Percentiles rank a stretch among this genome's conserved stretches.
Conservation (phyloP, 2,329 filamentous ascomycete species). For the Neonectria ditissima region DNA sequence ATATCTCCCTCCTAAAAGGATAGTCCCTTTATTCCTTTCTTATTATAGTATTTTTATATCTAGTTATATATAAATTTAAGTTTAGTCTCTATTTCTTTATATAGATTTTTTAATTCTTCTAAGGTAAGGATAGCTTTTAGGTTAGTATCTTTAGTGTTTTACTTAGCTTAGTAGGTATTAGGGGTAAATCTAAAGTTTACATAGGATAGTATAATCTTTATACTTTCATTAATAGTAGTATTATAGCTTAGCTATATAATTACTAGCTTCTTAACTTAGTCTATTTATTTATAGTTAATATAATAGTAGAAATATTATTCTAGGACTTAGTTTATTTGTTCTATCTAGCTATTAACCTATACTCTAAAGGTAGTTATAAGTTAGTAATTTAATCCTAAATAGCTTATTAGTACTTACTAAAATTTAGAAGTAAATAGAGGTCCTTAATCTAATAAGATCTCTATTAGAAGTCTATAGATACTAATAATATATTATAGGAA, state of each 20-base stretch:
- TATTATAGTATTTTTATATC: conserved; percentile 31
- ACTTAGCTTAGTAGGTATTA: neutral
- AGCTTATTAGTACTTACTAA: conserved; percentile 21
- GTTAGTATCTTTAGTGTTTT: conserved; percentile 1
- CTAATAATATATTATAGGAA: conserved; percentile 20
- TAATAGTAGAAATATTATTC: conserved; percentile 20
- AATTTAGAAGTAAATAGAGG: conserved; percentile 15
- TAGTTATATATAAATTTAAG: conserved; percentile 8
- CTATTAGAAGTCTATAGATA: conserved; percentile 14
- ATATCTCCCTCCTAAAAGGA: conserved; percentile 30
- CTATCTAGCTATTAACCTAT: conserved; percentile 12
- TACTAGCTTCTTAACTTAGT: conserved; percentile 13
- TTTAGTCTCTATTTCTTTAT: conserved; percentile 11
- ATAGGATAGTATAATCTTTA: conserved; percentile 15
- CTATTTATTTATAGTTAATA: conserved; percentile 19
- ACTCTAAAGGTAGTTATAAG: neutral
- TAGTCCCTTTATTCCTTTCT: conserved; percentile 30
- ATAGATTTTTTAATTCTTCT: conserved; percentile 20
- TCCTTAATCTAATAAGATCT: conserved; percentile 23
- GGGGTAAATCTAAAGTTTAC: conserved; percentile 21
- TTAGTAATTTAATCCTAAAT: conserved; percentile 8
- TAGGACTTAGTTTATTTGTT: conserved; percentile 9
- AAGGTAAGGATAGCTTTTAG: conserved; percentile 12
- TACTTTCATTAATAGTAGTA: conserved; percentile 4
- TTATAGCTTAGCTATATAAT: conserved; percentile 17